A percentile compares a stretch with the other conserved stretches of the same genome.
Evolutionary conservation across 1,284 basidiomycete species (phyloP).

Genomic region (Fomitiporia mediterranea): DNA sequence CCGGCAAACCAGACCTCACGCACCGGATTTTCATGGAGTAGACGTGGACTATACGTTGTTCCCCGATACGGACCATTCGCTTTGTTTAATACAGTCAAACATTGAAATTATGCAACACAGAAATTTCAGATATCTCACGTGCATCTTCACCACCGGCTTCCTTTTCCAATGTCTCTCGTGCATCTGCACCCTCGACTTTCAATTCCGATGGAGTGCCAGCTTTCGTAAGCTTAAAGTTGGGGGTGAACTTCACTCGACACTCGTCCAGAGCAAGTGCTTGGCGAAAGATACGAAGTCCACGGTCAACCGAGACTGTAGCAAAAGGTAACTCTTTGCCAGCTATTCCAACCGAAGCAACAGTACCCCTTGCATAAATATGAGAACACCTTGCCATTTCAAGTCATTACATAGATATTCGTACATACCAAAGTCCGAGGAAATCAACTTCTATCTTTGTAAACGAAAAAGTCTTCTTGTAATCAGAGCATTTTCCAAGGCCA

Average conservation of each 20-base stretch:
- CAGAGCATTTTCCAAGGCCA: constrained; percentile 29
- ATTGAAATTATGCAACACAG: too few relatives aligned
- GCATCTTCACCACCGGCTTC: constrained; percentile 12
- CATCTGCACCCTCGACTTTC: background rate
- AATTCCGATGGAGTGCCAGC: background rate
- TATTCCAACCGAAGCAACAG: constrained; percentile 34
- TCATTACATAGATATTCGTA: background rate
- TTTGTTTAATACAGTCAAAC: too few relatives aligned
- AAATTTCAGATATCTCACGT: background rate
- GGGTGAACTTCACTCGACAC: constrained; percentile 24
- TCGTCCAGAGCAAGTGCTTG: constrained; percentile 43
- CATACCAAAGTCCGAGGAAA: constrained; percentile 49
- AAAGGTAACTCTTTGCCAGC: constrained; percentile 35
- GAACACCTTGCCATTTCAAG: background rate
- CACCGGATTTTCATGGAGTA: background rate
- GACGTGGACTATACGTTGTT: too few relatives aligned
- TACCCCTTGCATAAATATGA: constrained; percentile 26
- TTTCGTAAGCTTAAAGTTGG: constrained; percentile 12
- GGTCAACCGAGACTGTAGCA: constrained; percentile 28
- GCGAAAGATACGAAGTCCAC: constrained; percentile 31
- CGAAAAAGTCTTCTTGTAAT: constrained; percentile 38
- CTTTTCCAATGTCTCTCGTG: background rate
- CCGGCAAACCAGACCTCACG: constrained; percentile 18
- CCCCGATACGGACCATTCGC: too few relatives aligned
- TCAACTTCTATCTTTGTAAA: constrained; percentile 43